These are phyloP conservation scores for Lotmaria passim DNA, from an alignment of 208 protist genomes.

Conservation along the genomic window DNA sequence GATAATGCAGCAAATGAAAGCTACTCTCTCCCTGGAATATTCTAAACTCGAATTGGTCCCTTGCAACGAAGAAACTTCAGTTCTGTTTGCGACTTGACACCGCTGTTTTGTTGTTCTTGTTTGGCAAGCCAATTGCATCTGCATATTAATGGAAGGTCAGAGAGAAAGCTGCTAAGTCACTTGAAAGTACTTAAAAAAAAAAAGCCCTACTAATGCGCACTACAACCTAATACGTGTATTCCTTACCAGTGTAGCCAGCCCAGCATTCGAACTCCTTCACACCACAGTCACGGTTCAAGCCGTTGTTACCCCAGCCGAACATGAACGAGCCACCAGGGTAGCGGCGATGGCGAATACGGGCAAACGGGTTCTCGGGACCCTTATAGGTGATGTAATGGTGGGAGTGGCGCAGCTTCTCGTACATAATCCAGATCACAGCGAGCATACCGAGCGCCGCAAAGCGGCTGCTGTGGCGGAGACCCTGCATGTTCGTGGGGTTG, in stretches of 20 bases:
- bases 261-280: slow-evolving; percentile 89
- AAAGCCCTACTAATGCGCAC: background rate
- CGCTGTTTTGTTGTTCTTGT: no score
- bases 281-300: slow-evolving; percentile 89
- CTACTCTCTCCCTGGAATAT: no score
- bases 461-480: slow-evolving; percentile 67
- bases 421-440: slow-evolving; percentile 80
- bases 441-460: slow-evolving; percentile 65
- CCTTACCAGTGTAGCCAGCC: slow-evolving; percentile 88
- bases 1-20: no score
- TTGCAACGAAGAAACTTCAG: no score
- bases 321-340: slow-evolving; percentile 79
- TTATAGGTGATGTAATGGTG: slow-evolving; percentile 86
- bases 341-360: slow-evolving; percentile 77
- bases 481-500: slow-evolving; percentile 53
- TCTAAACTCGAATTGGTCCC: no score
- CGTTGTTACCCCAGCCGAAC: slow-evolving; percentile 92
- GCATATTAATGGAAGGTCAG: no score
- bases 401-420: slow-evolving; percentile 79
- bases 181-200: slow-evolving; percentile 1
- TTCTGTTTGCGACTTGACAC: no score
- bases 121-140: no score
- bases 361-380: slow-evolving; percentile 82
- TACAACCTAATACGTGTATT: slow-evolving; percentile 81
- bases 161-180: background rate